These are phyloP conservation scores for Blastobotrys peoriensis DNA, from an alignment of 805 yeast genomes.

Conservation along the genomic window DNA sequence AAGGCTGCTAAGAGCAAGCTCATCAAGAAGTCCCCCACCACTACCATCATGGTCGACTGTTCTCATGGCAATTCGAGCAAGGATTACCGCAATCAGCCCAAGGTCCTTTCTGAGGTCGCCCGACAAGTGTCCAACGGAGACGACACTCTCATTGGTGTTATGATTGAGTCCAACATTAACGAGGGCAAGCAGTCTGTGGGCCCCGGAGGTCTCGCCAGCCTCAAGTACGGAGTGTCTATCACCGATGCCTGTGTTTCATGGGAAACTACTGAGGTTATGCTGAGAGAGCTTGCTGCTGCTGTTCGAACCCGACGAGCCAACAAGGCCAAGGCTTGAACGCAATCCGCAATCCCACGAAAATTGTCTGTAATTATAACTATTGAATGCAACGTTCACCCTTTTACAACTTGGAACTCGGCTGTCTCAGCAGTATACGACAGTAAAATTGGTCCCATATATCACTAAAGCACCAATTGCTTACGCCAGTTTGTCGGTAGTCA, in stretches of 20 bases:
- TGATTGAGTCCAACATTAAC: conserved; percentile 89
- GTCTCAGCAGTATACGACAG: too few species aligned
- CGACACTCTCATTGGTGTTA: conserved; percentile 75
- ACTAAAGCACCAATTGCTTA: too few species aligned
- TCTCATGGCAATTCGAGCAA: conserved; percentile 96
- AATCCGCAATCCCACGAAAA: too few species aligned
- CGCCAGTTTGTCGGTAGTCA: too few species aligned
- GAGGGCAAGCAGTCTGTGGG: conserved; percentile 90
- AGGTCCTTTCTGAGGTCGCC: conserved; percentile 76
- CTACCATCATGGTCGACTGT: conserved; percentile 85
- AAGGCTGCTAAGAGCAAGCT: conserved; percentile 65
- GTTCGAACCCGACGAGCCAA: conserved; percentile 60
- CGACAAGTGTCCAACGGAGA: conserved; percentile 81
- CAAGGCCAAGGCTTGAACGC: too few species aligned
- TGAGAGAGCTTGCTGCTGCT: conserved; percentile 72
- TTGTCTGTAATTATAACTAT: too few species aligned
- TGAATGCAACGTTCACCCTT: too few species aligned
- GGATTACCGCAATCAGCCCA: conserved; percentile 92
- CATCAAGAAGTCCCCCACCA: conserved; percentile 36
- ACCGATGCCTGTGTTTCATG: conserved; percentile 96
- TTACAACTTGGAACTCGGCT: too few species aligned
- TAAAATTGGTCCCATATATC: too few species aligned
- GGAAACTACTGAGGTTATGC: conserved; percentile 80
- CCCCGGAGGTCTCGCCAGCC: conserved; percentile 49
- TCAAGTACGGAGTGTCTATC: conserved; percentile 91